Percentiles rank a stretch among this genome's conserved stretches.
phyloP scores from a whole-genome alignment of 805 yeast species.

The Limtongozyma cylindracea region DNA sequence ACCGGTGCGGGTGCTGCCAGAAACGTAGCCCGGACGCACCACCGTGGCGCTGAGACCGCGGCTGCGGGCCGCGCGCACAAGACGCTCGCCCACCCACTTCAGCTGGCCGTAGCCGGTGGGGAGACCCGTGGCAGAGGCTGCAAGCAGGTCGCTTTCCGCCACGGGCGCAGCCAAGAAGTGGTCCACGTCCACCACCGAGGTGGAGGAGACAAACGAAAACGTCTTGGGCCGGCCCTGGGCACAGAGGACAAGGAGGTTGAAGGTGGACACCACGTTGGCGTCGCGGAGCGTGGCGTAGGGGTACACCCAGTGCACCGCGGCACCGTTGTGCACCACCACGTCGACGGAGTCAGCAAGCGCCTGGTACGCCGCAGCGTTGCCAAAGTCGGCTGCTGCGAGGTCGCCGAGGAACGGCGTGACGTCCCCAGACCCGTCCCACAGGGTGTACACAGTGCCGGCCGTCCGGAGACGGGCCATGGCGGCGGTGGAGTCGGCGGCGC shows the following conservation, averaged over 20 bases:
- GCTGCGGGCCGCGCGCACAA: slow-evolving; percentile 70
- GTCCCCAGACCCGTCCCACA: slow-evolving; percentile 41
- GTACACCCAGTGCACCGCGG: slow-evolving; percentile 95
- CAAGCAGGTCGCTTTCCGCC: slow-evolving; percentile 59
- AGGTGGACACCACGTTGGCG: slow-evolving; percentile 76
- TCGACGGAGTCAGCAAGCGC: slow-evolving; percentile 36
- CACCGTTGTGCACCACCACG: slow-evolving; percentile 86
- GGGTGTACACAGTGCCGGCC: slow-evolving; percentile 64
- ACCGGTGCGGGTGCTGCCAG: slow-evolving; percentile 69
- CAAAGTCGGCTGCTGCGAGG: slow-evolving; percentile 48
- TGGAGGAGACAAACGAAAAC: slow-evolving; percentile 85
- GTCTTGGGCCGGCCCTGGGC: slow-evolving; percentile 61
- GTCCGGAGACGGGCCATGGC: slow-evolving; percentile 57
- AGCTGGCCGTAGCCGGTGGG: slow-evolving; percentile 93
- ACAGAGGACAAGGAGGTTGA: slow-evolving; percentile 62
- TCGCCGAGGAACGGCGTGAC: slow-evolving; percentile 69
- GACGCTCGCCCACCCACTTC: slow-evolving; percentile 91
- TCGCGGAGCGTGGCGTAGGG: slow-evolving; percentile 80
- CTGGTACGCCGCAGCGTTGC: slow-evolving; percentile 31
- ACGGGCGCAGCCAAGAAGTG: slow-evolving; percentile 43
- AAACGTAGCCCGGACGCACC: slow-evolving; percentile 88
- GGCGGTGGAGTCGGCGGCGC: slow-evolving; percentile 43
- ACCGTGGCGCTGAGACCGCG: slow-evolving; percentile 75
- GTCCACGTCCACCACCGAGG: slow-evolving; percentile 75
- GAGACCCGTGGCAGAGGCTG: slow-evolving; percentile 62